phyloP scores from a whole-genome alignment of 345 rosid genomes.

The Eutrema heterophyllum region DNA sequence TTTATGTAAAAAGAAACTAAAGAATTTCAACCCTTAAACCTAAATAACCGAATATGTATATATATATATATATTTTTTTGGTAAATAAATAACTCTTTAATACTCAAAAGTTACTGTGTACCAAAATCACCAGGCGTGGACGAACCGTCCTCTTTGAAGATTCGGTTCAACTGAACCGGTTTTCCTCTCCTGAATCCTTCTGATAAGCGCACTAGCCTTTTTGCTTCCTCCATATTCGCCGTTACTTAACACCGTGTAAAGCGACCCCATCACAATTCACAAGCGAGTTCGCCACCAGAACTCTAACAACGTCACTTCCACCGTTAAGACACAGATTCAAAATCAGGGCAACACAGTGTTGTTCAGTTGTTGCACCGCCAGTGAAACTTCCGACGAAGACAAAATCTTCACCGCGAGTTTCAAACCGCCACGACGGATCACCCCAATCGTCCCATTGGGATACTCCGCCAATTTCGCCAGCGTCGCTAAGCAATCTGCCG shows the following conservation, averaged over 20 bases:
- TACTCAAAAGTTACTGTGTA: constrained; percentile 9
- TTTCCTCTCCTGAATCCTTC: constrained; percentile 50
- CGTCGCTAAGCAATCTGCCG: constrained; percentile 59
- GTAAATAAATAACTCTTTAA: constrained; percentile 17
- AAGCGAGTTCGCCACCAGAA: constrained; percentile 36
- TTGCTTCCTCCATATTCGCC: constrained; percentile 69
- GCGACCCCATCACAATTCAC: constrained; percentile 60
- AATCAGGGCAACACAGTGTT: constrained; percentile 53
- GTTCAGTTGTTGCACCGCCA: constrained; percentile 49
- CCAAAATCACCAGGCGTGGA: constrained; percentile 50
- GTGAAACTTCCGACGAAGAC: constrained; percentile 29
- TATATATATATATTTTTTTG: not conserved
- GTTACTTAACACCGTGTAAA: constrained; percentile 65
- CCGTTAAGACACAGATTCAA: constrained; percentile 46
- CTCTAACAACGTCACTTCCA: constrained; percentile 41
- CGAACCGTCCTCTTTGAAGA: constrained; percentile 43
- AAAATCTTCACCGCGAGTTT: constrained; percentile 33
- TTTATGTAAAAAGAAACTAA: not conserved
- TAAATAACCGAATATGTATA: not conserved
- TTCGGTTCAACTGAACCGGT: constrained; percentile 33
- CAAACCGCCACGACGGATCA: constrained; percentile 45
- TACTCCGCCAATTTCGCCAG: constrained; percentile 50
- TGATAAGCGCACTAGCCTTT: constrained; percentile 61
- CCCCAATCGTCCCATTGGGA: constrained; percentile 43
- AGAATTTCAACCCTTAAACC: not conserved